Evolutionary conservation across 2,329 filamentous ascomycete species (phyloP).

Genomic region (Paecilomyces sp.): DNA sequence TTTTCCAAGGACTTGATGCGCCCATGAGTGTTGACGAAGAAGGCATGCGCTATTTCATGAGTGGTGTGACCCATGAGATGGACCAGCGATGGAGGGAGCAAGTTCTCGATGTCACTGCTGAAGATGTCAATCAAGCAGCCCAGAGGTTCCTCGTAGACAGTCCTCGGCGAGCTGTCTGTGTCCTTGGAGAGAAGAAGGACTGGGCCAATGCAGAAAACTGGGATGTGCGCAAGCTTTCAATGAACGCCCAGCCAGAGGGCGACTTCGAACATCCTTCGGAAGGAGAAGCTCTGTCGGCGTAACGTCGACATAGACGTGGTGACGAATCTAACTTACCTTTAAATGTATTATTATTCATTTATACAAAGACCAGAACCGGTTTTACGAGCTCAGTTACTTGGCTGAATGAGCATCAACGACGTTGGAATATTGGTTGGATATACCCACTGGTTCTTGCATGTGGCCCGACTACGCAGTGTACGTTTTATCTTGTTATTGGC

Average conservation of each 20-base stretch:
- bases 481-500: constrained; percentile 11
- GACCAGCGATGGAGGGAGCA: constrained; percentile 74
- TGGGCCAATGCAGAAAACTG: constrained; percentile 66
- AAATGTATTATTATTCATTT: not conserved
- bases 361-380: not conserved
- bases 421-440: not conserved
- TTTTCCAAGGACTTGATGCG: constrained; percentile 88
- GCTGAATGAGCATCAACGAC: not conserved
- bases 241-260: constrained; percentile 42
- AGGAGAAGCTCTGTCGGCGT: constrained; percentile 16
- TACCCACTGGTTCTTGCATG: constrained; percentile 3
- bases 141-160: constrained; percentile 72
- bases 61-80: constrained; percentile 82
- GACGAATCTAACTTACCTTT: not conserved
- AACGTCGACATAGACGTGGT: constrained; percentile 6
- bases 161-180: constrained; percentile 55
- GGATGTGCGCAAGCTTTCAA: constrained; percentile 67
- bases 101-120: constrained; percentile 75
- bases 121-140: constrained; percentile 73
- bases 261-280: constrained; percentile 15
- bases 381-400: not conserved
- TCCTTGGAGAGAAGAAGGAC: constrained; percentile 76
- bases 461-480: constrained; percentile 2
- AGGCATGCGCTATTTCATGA: constrained; percentile 78
- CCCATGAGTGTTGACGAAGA: constrained; percentile 81